phyloP scores from a whole-genome alignment of 2,329 filamentous ascomycete species.

The Trichoderma brevicompactum region DNA sequence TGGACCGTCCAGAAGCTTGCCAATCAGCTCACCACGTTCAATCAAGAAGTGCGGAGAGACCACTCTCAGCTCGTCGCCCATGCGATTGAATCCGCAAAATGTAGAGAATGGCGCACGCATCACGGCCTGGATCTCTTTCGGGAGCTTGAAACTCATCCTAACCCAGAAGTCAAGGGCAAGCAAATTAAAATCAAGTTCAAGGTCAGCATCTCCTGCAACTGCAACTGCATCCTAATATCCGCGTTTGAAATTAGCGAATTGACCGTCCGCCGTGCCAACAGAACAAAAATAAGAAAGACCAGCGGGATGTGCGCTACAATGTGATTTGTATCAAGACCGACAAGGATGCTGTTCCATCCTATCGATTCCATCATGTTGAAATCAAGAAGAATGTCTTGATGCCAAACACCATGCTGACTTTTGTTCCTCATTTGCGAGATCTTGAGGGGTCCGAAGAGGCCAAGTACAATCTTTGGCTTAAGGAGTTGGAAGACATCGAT shows the following conservation, averaged over 20 bases:
- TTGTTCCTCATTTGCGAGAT: slow-evolving; percentile 63
- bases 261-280: slow-evolving; percentile 46
- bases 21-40: slow-evolving; percentile 45
- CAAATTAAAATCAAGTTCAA: slow-evolving; percentile 58
- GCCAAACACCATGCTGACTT: slow-evolving; percentile 63
- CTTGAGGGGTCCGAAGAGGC: slow-evolving; percentile 60
- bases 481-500: slow-evolving; percentile 62
- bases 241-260: slow-evolving; percentile 27
- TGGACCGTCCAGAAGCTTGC: slow-evolving; percentile 53
- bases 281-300: slow-evolving; percentile 50
- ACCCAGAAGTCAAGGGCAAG: slow-evolving; percentile 43
- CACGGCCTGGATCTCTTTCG: slow-evolving; percentile 55
- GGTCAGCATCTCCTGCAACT: slow-evolving; percentile 42
- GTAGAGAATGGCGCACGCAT: slow-evolving; percentile 46
- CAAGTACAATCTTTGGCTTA: slow-evolving; percentile 60
- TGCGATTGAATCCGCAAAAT: slow-evolving; percentile 51
- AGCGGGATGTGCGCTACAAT: slow-evolving; percentile 47
- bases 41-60: slow-evolving; percentile 50
- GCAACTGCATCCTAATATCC: neutral
- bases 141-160: slow-evolving; percentile 45
- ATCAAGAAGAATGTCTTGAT: slow-evolving; percentile 64
- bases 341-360: slow-evolving; percentile 58
- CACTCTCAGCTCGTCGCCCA: slow-evolving; percentile 53
- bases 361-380: slow-evolving; percentile 63
- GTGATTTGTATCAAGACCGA: slow-evolving; percentile 55